Conservation (phyloP, 371 early-diverging fungal genomes). For the Syncephalastrum monosporum region DNA sequence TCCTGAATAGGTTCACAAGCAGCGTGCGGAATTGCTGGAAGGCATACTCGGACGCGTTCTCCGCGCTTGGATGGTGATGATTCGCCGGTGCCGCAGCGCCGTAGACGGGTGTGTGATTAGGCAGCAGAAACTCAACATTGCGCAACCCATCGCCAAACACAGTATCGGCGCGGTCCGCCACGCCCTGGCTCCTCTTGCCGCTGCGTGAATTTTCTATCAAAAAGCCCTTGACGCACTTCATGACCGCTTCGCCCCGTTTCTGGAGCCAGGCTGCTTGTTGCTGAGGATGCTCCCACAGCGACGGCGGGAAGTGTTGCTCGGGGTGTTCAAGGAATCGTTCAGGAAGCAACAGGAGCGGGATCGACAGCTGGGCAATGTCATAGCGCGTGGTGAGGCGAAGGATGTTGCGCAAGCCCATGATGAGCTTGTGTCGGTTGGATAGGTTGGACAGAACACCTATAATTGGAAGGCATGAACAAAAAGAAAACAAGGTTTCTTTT, state of each 20-base stretch:
- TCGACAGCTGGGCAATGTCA: conserved; percentile 64
- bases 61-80: conserved; percentile 10
- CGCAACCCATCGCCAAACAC: conserved; percentile 38
- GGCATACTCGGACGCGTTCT: conserved; percentile 23
- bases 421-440: conserved; percentile 48
- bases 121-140: conserved; percentile 46
- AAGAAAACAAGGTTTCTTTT: neutral
- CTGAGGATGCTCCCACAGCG: conserved; percentile 20
- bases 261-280: conserved; percentile 32
- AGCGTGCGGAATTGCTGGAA: conserved; percentile 43
- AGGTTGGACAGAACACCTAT: conserved; percentile 29
- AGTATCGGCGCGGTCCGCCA: conserved; percentile 30
- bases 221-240: conserved; percentile 65
- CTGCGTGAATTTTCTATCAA: conserved; percentile 56
- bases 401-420: conserved; percentile 67
- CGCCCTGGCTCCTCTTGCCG: conserved; percentile 36
- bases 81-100: conserved; percentile 6
- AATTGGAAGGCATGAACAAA: neutral
- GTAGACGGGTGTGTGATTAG: conserved; percentile 27
- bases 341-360: conserved; percentile 69
- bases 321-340: conserved; percentile 45
- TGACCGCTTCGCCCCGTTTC: conserved; percentile 57
- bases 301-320: conserved; percentile 16
- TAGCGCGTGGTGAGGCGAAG: conserved; percentile 62
- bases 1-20: conserved; percentile 37